phyloP scores from a whole-genome alignment of 2,329 filamentous ascomycete species.

The Chalara sp. region DNA sequence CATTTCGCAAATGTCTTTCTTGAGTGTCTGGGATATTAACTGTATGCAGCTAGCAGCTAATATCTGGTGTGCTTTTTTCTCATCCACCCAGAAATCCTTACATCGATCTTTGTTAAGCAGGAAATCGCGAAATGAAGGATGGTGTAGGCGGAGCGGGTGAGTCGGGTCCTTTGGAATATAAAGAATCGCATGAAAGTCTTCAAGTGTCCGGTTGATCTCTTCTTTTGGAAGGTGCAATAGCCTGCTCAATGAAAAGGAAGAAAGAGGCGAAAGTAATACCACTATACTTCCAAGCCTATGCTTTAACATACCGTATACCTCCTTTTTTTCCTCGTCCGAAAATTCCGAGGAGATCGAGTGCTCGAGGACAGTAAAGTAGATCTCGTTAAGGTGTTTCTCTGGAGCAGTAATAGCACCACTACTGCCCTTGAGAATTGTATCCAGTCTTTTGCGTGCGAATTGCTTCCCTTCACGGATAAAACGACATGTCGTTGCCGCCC shows the following conservation, averaged over 20 bases:
- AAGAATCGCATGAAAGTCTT: constrained; percentile 17
- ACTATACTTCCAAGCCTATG: constrained; percentile 9
- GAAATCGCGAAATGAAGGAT: constrained; percentile 27
- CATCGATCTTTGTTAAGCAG: constrained; percentile 18
- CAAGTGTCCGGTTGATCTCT: constrained; percentile 2
- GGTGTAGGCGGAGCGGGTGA: constrained; percentile 8
- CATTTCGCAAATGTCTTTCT: constrained; percentile 17
- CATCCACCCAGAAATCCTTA: constrained; percentile 25
- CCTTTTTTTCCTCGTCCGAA: constrained; percentile 8
- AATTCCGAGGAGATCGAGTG: constrained; percentile 1
- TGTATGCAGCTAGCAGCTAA: constrained; percentile 23
- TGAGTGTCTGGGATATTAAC: constrained; percentile 25
- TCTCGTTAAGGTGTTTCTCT: constrained; percentile 9
- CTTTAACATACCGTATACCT: constrained; percentile 3
- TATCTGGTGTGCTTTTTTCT: constrained; percentile 22
- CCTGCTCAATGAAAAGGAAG: constrained; percentile 4
- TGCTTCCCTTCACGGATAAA: neutral
- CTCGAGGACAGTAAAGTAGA: constrained; percentile 10
- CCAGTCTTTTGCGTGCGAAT: constrained; percentile 4
- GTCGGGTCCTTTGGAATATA: neutral
- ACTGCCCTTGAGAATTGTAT: constrained; percentile 4
- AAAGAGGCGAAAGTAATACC: constrained; percentile 5
- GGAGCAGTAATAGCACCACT: constrained; percentile 2
- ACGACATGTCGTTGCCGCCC: no score
- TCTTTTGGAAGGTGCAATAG: constrained; percentile 1